Conservation (phyloP, 1,139 yeast species). For the Casaregolazyma suthepensis region DNA sequence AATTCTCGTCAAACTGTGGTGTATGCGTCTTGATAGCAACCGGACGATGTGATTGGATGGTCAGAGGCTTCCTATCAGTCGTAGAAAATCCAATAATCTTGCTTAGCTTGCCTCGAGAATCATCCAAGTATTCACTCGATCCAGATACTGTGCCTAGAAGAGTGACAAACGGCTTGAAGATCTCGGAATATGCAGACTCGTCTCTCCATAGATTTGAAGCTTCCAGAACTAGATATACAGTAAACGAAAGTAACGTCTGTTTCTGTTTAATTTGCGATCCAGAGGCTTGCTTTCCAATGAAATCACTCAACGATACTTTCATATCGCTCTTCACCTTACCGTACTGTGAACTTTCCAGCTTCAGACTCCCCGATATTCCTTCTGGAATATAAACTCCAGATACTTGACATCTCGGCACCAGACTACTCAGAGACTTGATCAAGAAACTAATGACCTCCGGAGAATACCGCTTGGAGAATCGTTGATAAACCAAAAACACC, state of each 20-base stretch:
- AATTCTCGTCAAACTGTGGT: slow-evolving; percentile 93
- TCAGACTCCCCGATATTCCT: background rate
- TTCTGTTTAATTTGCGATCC: background rate
- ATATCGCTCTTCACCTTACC: background rate
- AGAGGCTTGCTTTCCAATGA: background rate
- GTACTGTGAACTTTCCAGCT: background rate
- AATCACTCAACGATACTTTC: background rate
- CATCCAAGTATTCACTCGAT: slow-evolving; percentile 4
- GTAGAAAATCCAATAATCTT: slow-evolving; percentile 47
- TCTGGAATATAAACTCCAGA: background rate
- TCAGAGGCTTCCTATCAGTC: slow-evolving; percentile 60
- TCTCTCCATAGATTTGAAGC: slow-evolving; percentile 53
- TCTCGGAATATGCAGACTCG: slow-evolving; percentile 55
- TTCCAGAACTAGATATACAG: slow-evolving; percentile 11
- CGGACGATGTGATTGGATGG: slow-evolving; percentile 83
- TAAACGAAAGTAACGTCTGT: background rate
- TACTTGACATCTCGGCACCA: background rate
- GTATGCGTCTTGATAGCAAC: slow-evolving; percentile 77
- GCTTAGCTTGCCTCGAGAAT: slow-evolving; percentile 34
- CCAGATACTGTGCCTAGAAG: slow-evolving; percentile 12
- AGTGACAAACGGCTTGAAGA: slow-evolving; percentile 39
- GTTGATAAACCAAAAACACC: slow-evolving; percentile 62
- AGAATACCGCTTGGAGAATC: slow-evolving; percentile 67
- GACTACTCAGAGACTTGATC: background rate
- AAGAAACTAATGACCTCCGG: slow-evolving; percentile 54